Conservation (phyloP, 179 eudicot genomes). For the Heliamphora pulchella region DNA sequence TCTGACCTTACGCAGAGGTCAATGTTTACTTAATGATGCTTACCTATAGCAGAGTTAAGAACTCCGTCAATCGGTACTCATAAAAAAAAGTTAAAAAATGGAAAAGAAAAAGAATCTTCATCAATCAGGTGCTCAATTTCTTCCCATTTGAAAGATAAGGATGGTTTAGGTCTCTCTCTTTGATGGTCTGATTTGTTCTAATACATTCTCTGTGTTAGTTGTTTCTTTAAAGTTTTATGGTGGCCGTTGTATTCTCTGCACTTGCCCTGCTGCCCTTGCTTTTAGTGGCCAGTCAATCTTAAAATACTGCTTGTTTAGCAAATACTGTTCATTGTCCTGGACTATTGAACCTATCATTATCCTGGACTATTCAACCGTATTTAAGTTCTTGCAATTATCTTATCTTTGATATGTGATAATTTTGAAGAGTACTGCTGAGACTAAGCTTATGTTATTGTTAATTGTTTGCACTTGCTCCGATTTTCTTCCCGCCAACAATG, state of each 20-base stretch:
- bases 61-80: no score
- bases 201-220: not conserved
- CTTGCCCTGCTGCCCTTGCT: not conserved
- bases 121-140: not conserved
- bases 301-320: not conserved
- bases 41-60: no score
- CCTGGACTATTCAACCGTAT: not conserved
- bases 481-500: not conserved
- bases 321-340: not conserved
- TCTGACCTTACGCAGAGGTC: not conserved
- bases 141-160: not conserved
- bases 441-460: not conserved
- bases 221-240: not conserved
- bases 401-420: not conserved
- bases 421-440: not conserved
- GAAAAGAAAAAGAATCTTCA: not conserved
- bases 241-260: not conserved
- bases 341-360: not conserved
- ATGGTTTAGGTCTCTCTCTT: conserved; percentile 2
- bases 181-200: not conserved
- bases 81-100: no score
- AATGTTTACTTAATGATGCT: not conserved
- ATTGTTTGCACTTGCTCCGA: not conserved
- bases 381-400: not conserved
- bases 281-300: not conserved